Percentiles rank a stretch among this genome's conserved stretches.
Evolutionary conservation across 805 yeast genomes (phyloP).

Genomic region (Ogataea ganodermae): DNA sequence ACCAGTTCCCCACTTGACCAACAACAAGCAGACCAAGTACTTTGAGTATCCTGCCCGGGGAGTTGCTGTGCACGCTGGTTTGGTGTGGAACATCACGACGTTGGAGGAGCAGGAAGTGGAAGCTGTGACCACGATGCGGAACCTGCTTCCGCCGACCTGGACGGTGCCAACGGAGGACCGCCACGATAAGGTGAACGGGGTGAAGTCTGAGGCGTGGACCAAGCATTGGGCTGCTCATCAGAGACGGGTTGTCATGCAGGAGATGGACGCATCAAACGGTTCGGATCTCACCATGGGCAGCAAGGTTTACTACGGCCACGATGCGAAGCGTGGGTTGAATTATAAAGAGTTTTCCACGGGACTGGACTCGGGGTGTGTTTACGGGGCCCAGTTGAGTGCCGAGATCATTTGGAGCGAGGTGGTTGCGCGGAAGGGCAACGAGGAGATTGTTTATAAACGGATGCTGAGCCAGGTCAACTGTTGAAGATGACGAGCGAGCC

Average conservation of each 20-base stretch:
- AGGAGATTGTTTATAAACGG: constrained; percentile 28
- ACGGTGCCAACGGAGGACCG: constrained; percentile 52
- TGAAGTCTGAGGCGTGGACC: constrained; percentile 36
- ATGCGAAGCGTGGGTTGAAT: constrained; percentile 75
- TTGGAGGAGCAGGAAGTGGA: constrained; percentile 60
- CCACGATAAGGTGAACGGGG: constrained; percentile 30
- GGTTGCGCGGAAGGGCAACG: constrained; percentile 11
- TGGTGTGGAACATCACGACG: constrained; percentile 59
- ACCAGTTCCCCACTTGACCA: constrained; percentile 48
- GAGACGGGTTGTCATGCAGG: constrained; percentile 10
- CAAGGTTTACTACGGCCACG: constrained; percentile 83
- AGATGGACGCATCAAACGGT: constrained; percentile 8
- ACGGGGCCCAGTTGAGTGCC: constrained; percentile 71
- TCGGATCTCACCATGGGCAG: constrained; percentile 27
- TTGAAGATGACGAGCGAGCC: constrained; percentile 7
- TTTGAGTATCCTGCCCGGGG: constrained; percentile 35
- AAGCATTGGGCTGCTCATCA: constrained; percentile 35
- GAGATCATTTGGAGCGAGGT: constrained; percentile 48
- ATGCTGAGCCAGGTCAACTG: constrained; percentile 34
- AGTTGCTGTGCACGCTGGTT: constrained; percentile 82
- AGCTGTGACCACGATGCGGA: constrained; percentile 69
- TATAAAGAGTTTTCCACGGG: constrained; percentile 71
- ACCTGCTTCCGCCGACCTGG: constrained; percentile 65
- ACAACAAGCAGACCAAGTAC: constrained; percentile 27
- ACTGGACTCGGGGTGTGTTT: constrained; percentile 79